Evolutionary conservation across 2,329 filamentous ascomycete species (phyloP).

Genomic region (Venturia pyrina): DNA sequence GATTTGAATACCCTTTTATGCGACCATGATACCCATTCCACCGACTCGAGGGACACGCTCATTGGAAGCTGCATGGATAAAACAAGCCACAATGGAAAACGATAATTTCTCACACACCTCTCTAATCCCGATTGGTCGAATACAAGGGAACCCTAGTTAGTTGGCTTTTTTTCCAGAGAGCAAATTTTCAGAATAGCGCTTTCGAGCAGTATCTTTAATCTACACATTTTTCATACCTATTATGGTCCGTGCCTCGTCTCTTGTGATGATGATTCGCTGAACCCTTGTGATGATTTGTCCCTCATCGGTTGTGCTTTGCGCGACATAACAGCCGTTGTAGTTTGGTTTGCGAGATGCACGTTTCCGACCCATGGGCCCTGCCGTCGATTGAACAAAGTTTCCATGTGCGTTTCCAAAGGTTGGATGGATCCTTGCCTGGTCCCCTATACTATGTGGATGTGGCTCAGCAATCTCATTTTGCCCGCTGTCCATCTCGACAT

Average conservation of each 20-base stretch:
- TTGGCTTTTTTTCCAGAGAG: background rate
- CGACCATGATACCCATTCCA: background rate
- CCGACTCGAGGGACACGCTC: background rate
- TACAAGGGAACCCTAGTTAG: background rate
- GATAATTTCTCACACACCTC: background rate
- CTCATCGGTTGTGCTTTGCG: too few species aligned
- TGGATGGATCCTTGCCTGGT: too few species aligned
- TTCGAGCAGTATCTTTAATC: background rate
- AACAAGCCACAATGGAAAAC: background rate
- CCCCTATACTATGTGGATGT: background rate
- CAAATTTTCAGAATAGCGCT: too few species aligned
- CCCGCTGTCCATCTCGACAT: too few species aligned
- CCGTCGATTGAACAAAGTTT: background rate
- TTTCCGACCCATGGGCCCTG: background rate
- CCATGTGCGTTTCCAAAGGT: too few species aligned
- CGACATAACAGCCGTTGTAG: too few species aligned
- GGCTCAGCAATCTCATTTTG: background rate
- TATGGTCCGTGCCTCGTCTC: background rate
- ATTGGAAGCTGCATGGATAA: slow-evolving; percentile 2
- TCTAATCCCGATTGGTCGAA: background rate
- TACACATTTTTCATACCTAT: background rate
- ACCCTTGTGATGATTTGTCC: background rate
- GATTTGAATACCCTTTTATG: slow-evolving; percentile 2
- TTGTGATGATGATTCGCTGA: background rate
- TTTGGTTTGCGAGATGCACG: background rate